Percentiles rank a stretch among this genome's conserved stretches.
Conservation (phyloP, 192 early-diverging fungal genomes). For the Backusella liffmaniae region DNA sequence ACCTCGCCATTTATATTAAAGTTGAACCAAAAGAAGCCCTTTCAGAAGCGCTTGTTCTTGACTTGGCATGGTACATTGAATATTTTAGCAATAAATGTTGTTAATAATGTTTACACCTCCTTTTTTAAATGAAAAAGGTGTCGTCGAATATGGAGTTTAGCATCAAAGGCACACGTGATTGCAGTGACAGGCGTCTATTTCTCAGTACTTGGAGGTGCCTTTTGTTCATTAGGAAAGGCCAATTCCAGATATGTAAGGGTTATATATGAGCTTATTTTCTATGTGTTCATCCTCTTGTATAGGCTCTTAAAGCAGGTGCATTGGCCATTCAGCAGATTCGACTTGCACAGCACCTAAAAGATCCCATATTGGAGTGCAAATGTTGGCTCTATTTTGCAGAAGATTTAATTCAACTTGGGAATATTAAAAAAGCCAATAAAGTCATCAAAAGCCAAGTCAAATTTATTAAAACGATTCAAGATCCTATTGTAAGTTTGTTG, state of each 20-base stretch:
- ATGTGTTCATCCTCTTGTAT: neutral
- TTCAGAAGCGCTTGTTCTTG: neutral
- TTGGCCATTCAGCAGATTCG: constrained; percentile 39
- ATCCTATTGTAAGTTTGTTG: constrained; percentile 7
- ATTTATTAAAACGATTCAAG: constrained; percentile 3
- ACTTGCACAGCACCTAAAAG: constrained; percentile 35
- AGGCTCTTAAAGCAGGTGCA: constrained; percentile 36
- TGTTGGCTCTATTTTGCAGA: constrained; percentile 50
- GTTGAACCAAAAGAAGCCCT: neutral
- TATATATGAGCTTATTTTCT: too few relatives aligned
- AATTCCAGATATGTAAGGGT: constrained; percentile 32
- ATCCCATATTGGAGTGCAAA: constrained; percentile 39
- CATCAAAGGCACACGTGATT: constrained; percentile 17
- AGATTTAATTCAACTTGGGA: constrained; percentile 35
- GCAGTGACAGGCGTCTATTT: constrained; percentile 38
- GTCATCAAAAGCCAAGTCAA: constrained; percentile 27
- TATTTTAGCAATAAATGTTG: neutral
- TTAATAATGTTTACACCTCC: neutral
- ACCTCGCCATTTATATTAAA: neutral
- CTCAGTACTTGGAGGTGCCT: constrained; percentile 44
- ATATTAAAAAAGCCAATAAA: constrained; percentile 21
- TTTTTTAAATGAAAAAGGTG: neutral
- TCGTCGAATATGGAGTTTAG: constrained; percentile 7
- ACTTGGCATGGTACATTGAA: neutral
- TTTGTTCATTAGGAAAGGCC: constrained; percentile 41